phyloP scores from a whole-genome alignment of 1,284 basidiomycete genomes.

The Heterobasidion parviporum region DNA sequence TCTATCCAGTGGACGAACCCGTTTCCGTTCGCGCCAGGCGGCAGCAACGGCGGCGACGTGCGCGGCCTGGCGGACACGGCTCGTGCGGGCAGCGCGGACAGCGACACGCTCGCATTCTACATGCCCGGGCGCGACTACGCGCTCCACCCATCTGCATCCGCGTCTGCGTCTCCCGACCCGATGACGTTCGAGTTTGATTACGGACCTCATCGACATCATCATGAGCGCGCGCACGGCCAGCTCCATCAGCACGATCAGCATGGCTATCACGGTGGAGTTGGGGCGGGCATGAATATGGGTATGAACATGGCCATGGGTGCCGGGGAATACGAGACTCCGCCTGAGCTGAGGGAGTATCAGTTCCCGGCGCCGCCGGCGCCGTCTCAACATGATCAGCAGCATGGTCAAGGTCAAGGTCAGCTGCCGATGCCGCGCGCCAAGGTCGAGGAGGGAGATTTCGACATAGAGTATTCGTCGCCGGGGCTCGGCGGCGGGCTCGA shows the following conservation, averaged over 20 bases:
- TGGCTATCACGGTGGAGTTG: background rate
- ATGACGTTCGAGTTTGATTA: background rate
- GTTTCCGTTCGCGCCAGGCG: no score
- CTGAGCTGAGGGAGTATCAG: background rate
- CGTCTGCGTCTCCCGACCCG: background rate
- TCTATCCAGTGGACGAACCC: no score
- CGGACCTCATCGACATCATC: background rate
- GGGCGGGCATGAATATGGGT: background rate
- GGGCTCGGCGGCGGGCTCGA: background rate
- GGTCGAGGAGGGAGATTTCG: background rate
- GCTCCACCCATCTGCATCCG: no score
- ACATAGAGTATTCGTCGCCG: background rate
- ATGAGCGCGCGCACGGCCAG: background rate
- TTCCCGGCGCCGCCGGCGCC: background rate
- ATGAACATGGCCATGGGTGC: background rate
- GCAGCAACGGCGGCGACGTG: no score
- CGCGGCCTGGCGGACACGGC: no score
- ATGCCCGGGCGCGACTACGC: no score
- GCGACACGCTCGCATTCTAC: no score
- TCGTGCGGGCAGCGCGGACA: no score
- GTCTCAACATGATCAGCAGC: background rate
- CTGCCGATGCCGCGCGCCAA: background rate
- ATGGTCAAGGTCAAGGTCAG: no score
- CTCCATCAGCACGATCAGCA: background rate
- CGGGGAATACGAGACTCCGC: background rate